Conservation (phyloP, 2,329 filamentous ascomycete genomes). For the Emmonsiellopsis sp. region DNA sequence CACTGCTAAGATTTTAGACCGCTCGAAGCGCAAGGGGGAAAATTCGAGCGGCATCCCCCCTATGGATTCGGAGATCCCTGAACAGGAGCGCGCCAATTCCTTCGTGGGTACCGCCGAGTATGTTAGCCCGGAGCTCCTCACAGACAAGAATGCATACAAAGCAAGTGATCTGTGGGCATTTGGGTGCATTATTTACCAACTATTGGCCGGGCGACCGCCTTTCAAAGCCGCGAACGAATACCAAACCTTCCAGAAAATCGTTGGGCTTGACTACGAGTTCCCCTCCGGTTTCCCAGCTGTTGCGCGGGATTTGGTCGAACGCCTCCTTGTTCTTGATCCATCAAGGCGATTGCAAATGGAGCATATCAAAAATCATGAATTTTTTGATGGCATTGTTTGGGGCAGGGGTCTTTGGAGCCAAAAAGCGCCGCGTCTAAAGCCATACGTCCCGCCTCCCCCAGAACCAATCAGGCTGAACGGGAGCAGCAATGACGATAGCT, state of each 20-base stretch:
- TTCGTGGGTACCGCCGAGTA: conserved; percentile 98
- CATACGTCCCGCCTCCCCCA: conserved; percentile 67
- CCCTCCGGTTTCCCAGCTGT: conserved; percentile 77
- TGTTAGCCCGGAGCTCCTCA: conserved; percentile 92
- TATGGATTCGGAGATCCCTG: conserved; percentile 45
- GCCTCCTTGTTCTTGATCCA: conserved; percentile 82
- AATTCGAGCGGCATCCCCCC: conserved; percentile 36
- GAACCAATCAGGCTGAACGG: conserved; percentile 70
- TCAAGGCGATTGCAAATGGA: conserved; percentile 77
- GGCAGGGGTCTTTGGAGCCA: conserved; percentile 79
- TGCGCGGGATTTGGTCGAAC: conserved; percentile 81
- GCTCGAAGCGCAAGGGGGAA: conserved; percentile 36
- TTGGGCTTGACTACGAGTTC: conserved; percentile 87
- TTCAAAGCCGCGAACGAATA: conserved; percentile 97
- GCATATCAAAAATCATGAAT: conserved; percentile 92
- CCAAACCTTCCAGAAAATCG: conserved; percentile 96
- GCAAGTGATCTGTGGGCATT: conserved; percentile 97
- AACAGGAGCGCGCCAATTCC: conserved; percentile 72
- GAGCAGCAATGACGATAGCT: conserved; percentile 25
- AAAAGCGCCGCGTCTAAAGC: conserved; percentile 77
- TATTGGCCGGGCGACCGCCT: conserved; percentile 87
- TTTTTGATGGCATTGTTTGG: conserved; percentile 81
- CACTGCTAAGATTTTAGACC: conserved; percentile 82
- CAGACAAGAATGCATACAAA: conserved; percentile 94
- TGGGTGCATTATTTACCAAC: conserved; percentile 94